Evolutionary conservation across 495 filamentous ascomycete species (phyloP).

Genomic region (Aspergillus haitiensis): DNA sequence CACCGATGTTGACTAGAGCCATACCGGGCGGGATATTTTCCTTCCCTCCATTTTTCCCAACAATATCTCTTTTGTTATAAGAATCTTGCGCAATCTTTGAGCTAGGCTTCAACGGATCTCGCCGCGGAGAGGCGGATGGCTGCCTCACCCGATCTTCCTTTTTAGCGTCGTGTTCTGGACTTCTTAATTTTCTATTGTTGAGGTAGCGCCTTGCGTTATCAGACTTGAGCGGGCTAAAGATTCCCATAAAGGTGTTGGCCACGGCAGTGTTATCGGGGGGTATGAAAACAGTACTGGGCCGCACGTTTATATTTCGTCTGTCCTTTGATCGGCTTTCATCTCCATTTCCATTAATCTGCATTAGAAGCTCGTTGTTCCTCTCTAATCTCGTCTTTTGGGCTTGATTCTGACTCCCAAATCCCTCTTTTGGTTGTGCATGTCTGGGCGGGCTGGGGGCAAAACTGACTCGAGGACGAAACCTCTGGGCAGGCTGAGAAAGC

Average conservation of each 20-base stretch:
- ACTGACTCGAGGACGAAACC: slow-evolving; percentile 40
- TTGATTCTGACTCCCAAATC: slow-evolving; percentile 11
- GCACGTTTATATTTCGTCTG: slow-evolving; percentile 32
- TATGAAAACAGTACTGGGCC: slow-evolving; percentile 43
- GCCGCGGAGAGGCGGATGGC: slow-evolving; percentile 30
- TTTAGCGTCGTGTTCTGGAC: slow-evolving; percentile 29
- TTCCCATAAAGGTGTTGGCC: slow-evolving; percentile 44
- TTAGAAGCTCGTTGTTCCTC: slow-evolving; percentile 21
- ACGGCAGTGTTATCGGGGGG: slow-evolving; percentile 44
- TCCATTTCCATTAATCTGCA: slow-evolving; percentile 18
- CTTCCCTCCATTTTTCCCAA: slow-evolving; percentile 48
- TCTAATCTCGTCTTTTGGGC: slow-evolving; percentile 6
- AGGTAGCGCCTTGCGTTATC: slow-evolving; percentile 2
- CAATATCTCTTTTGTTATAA: slow-evolving; percentile 32
- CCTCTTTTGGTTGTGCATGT: slow-evolving; percentile 16
- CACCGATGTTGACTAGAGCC: slow-evolving; percentile 15
- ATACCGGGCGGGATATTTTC: slow-evolving; percentile 49
- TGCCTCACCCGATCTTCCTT: slow-evolving; percentile 33
- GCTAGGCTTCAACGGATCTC: slow-evolving; percentile 41
- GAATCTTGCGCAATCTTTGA: slow-evolving; percentile 35
- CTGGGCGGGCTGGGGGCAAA: slow-evolving; percentile 26
- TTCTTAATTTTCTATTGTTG: slow-evolving; percentile 9
- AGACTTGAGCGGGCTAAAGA: slow-evolving; percentile 40
- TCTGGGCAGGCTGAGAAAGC: slow-evolving; percentile 45
- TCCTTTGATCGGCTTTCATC: slow-evolving; percentile 12